These are phyloP conservation scores for Arthrobotrys conoides DNA, from an alignment of 2,329 filamentous ascomycete species.

Conservation along the genomic window DNA sequence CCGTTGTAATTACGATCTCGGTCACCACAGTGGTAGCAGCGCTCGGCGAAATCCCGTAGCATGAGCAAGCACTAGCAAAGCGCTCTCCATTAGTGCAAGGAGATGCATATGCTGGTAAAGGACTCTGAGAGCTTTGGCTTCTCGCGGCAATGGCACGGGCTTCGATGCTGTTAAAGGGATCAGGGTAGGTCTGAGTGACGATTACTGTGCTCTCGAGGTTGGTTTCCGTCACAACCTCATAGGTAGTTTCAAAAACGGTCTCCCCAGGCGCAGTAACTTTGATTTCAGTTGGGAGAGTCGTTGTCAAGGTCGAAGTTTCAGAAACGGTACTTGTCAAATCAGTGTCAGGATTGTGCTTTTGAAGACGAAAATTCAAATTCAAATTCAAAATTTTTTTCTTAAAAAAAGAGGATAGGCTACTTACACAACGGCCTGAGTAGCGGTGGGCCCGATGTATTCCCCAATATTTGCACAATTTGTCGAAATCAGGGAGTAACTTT, in stretches of 20 bases:
- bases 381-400: no score
- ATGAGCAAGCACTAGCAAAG: conserved; percentile 23
- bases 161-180: background rate
- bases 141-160: background rate
- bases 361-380: no score
- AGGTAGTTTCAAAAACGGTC: conserved; percentile 2
- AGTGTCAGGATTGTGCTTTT: background rate
- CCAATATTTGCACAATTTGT: background rate
- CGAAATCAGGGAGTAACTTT: background rate
- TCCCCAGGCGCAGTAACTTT: background rate
- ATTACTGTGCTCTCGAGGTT: background rate
- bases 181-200: background rate
- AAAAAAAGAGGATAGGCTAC: background rate
- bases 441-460: conserved; percentile 7
- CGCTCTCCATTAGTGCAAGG: conserved; percentile 12
- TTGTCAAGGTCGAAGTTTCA: background rate
- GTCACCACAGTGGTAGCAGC: background rate
- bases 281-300: background rate
- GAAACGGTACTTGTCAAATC: background rate
- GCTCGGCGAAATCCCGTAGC: background rate
- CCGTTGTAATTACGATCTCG: background rate
- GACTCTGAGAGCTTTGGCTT: background rate
- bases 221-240: conserved; percentile 5
- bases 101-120: conserved; percentile 12
- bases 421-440: conserved; percentile 1